Evolutionary conservation across 2,329 filamentous ascomycete genomes (phyloP), one percentile per base, ranked within the genome.

Genomic region (Botrytis byssoidea): DNA sequence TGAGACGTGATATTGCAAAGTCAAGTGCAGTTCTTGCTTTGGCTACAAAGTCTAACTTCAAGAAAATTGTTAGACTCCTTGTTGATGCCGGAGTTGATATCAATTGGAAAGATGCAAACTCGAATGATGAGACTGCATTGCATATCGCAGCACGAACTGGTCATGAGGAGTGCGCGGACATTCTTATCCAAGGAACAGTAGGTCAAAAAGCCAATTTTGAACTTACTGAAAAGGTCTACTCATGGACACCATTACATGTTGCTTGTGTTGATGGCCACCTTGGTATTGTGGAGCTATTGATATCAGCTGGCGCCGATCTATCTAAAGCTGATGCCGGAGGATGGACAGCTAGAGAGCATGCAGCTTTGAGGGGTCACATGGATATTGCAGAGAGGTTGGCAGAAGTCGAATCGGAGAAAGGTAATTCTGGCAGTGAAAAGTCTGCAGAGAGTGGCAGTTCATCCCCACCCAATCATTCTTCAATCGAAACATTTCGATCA

Each of bases 201-300:
- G 85, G 88, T 61, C 93, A 96, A 77, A 93, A 91, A 79, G 90
- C 91, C 0, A 85, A 98, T 75, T 84, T 94, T 0, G 92, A 97
- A 78, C 84, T 97, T 51, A 84, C 88, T 0, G 96, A 99, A 80
- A 92, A 92, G 71, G 92, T 92, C 0, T 98, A 97, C 80, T 90
- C 92, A 4, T 99, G 96, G 95, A 98, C 96, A 0, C 93, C 96
- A n/a, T 85, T 99, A 20, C 96, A 97, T 80, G 92, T 97, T 76
- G 93, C 95, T 16, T 93, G 92, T 71, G 95, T 98, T 3, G 95
- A 99, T 79, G 95, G 95, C 0, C 92, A 94, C 76, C 82, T 94
- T 18, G 83, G 87, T 0, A 89, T 97, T 59, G 93, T 93, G 0
- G 88, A 94, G 79, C 85, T 96, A 37, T 86, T 99, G 7, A 88